Evolutionary conservation across 139 green algal species (phyloP), one percentile per base, ranked within the genome.

Genomic region (Auxenochlorella pyrenoidosa): DNA sequence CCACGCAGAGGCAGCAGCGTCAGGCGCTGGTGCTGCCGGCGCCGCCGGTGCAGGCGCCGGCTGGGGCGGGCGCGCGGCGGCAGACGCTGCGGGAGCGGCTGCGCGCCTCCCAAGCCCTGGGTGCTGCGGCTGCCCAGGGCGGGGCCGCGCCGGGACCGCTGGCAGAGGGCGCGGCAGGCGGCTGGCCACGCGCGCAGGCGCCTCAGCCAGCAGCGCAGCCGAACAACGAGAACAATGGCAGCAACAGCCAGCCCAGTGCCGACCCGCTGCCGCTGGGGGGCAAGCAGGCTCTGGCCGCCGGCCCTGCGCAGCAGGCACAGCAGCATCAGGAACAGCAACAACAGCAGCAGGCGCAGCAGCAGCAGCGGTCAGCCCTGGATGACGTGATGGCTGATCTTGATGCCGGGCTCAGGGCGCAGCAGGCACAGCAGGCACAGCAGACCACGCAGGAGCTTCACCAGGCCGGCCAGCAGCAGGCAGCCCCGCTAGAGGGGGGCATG

Each of bases 211-310:
- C 58, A 40, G 58, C 15, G 79, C 51, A 22, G 19, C 60, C 43
- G 13, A 85, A 85, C 24, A 30, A 85, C 30, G 80, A 85, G 63
- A 85, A 85, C 32, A 19, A 21, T 3, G 54, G 47, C 24, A 30
- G 32, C n/a, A 26, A n/a, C 47, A 21, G 75, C 73, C 40, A 24
- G 24, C 73, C 44, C 73, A 15, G 2, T 30, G 44, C 77, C 2
- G 58, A 72, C 51, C 15, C 54, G 36, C 78, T 72, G 78, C 51
- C 54, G 54, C 54, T 73, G 6, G 54, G 79, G 0, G 59, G 36
- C 58, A 54, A 58, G 34, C 34, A 40, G 59, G 58, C 38, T 59
- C 36, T 75, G 34, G 28, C 79, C 8, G 24, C 78, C 18, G 19
- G 58, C 79, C 41, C 72, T 28, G 58, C 36, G 34, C 51, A 26